Evolutionary conservation across 1,139 yeast genomes (phyloP), one percentile per base, ranked within the genome.

Genomic region (Taphrina wiesneri): DNA sequence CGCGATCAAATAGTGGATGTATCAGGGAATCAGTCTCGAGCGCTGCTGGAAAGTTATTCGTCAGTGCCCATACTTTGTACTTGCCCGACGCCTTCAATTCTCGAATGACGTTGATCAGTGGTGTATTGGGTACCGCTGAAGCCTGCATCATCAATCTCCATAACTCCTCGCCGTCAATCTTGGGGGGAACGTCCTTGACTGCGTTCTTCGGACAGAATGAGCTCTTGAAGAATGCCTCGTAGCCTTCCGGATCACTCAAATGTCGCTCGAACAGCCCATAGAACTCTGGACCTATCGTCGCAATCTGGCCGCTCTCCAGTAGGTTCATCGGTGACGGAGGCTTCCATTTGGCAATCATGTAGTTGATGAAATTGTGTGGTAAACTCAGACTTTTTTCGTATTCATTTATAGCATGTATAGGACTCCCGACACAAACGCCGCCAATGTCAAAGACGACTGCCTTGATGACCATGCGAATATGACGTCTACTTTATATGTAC

Each of bases 311-410:
- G 17, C 36, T 41, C 32, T 60, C 64, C 15, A 60, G 43, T 5
- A 15, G 51, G 34, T 60, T 60, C 64, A 60, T 39, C n/a, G 64
- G 64, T 13, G 51, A 36, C 23, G 64, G 64, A 1, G 57, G 39
- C 57, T 60, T 60, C 64, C 64, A 60, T n/a, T 43, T 49, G n/a
- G 64, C 64, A 51, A 60, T 60, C 64, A 60, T 60, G 41, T 51
- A 60, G 39, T 60, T 60, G 64, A 60, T 51, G 57, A 19, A 60
- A 21, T 60, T 60, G 57, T 51, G 57, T 21, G 64, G 64, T 19
- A 51, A 21, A 17, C 52, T 36, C 28, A 49, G 64, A 13, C 47
- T 25, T 21, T 43, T 25, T 30, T 60, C 64, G 30, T 60, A 60
- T 26, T 21, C 52, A 39, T 60, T 60, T 36, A 60, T 60, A 57